phyloP scores from a whole-genome alignment of 345 rosid species.

The Arabis alpina region DNA sequence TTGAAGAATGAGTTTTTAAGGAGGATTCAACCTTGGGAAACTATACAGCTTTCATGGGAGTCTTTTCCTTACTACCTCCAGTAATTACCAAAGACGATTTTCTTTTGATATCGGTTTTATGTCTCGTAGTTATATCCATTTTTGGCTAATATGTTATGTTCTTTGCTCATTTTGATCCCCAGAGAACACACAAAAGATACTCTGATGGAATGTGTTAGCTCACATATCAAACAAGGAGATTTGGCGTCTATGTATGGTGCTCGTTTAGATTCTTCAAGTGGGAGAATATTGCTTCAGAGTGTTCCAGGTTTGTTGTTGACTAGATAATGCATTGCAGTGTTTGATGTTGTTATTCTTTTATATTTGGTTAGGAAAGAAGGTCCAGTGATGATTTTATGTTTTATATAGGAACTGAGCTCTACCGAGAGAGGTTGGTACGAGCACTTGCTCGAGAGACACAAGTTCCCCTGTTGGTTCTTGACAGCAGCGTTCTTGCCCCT shows the following conservation, averaged over 20 bases:
- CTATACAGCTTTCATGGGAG: constrained; percentile 83
- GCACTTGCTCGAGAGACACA: constrained; percentile 86
- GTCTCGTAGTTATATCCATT: not conserved
- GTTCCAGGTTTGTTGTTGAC: constrained; percentile 66
- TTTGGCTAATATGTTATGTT: constrained; percentile 22
- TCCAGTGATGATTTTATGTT: constrained; percentile 3
- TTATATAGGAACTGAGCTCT: constrained; percentile 85
- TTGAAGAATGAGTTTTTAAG: constrained; percentile 77
- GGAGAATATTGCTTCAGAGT: constrained; percentile 90
- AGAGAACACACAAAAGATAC: constrained; percentile 76
- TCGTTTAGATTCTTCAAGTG: constrained; percentile 79
- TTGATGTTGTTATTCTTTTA: not conserved
- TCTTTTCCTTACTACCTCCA: constrained; percentile 84
- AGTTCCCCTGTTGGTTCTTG: constrained; percentile 88
- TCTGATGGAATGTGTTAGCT: constrained; percentile 81
- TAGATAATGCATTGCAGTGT: constrained; percentile 10
- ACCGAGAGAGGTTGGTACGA: constrained; percentile 85
- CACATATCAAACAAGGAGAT: constrained; percentile 75
- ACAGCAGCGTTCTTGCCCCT: constrained; percentile 92
- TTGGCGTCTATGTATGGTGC: constrained; percentile 62
- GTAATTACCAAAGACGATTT: constrained; percentile 49
- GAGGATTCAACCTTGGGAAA: constrained; percentile 91
- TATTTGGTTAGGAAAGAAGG: not conserved
- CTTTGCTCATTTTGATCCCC: constrained; percentile 19
- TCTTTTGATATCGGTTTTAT: not conserved